Conservation (phyloP, 2,329 filamentous ascomycete genomes). For the Alternaria gaisen region DNA sequence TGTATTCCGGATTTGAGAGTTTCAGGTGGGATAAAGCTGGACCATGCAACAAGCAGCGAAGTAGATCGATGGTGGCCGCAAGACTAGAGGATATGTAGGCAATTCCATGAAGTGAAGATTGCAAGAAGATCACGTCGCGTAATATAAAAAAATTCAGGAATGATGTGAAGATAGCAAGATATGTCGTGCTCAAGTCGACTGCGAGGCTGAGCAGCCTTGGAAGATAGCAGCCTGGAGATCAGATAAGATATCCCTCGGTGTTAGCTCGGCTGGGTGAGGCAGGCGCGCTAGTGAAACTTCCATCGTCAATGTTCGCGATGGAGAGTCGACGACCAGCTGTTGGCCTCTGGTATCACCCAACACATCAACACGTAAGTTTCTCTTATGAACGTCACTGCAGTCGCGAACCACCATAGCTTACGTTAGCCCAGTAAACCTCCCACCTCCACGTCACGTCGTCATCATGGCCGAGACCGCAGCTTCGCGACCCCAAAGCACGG, state of each 20-base stretch:
- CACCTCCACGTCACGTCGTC: neutral
- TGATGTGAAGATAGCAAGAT: neutral
- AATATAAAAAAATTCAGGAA: neutral
- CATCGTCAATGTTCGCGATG: slow-evolving; percentile 16
- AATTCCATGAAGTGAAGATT: neutral
- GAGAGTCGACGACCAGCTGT: slow-evolving; percentile 10
- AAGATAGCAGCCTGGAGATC: slow-evolving; percentile 1
- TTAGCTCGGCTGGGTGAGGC: slow-evolving; percentile 5
- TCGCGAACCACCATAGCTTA: neutral
- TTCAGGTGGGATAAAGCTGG: neutral
- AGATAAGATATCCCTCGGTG: slow-evolving; percentile 13
- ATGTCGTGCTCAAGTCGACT: neutral
- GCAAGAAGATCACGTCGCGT: neutral
- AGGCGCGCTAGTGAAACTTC: slow-evolving; percentile 24
- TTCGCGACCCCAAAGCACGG: slow-evolving; percentile 27
- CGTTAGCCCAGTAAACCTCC: neutral
- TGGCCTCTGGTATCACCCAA: neutral
- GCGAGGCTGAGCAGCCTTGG: neutral
- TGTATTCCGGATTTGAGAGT: neutral
- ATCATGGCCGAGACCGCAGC: slow-evolving; percentile 34
- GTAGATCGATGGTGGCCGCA: neutral
- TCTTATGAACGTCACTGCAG: neutral
- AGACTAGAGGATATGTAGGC: neutral
- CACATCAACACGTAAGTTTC: slow-evolving; percentile 6
- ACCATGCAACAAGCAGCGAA: neutral